Evolutionary conservation across 139 green algal species (phyloP).

Genomic region (Ettlia oleoabundans): DNA sequence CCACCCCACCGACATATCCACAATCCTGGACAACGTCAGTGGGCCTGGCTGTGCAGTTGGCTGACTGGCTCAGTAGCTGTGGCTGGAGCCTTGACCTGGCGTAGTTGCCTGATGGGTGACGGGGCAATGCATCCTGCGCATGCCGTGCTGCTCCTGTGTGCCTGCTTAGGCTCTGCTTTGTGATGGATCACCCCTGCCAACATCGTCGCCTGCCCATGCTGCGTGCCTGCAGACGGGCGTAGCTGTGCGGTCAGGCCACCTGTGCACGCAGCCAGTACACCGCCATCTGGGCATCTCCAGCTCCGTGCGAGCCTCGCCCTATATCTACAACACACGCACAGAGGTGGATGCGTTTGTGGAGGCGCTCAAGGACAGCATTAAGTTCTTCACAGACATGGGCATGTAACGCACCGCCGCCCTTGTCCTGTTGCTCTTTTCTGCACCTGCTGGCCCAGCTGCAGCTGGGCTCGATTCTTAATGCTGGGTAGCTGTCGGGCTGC

Average conservation of each 20-base stretch:
- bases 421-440: not conserved
- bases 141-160: too few relatives aligned
- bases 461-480: too few relatives aligned
- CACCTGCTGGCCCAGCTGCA: too few relatives aligned
- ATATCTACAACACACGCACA: slow-evolving; percentile 95
- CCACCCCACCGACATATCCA: slow-evolving; percentile 96
- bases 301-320: slow-evolving; percentile 84
- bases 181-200: not conserved
- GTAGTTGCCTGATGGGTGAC: not conserved
- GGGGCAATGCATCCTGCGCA: not conserved
- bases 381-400: slow-evolving; percentile 78
- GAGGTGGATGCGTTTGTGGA: slow-evolving; percentile 94
- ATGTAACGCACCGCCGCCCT: not conserved
- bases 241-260: slow-evolving; percentile 93
- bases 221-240: slow-evolving; percentile 64
- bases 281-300: slow-evolving; percentile 81
- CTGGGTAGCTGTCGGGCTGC: too few relatives aligned
- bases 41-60: not conserved
- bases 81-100: too few relatives aligned
- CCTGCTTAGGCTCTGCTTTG: not conserved
- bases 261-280: slow-evolving; percentile 98
- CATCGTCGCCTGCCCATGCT: not conserved
- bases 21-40: slow-evolving; percentile 79
- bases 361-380: slow-evolving; percentile 82
- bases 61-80: not conserved